These are phyloP conservation scores for Diaporthe batatas DNA, from an alignment of 2,329 filamentous ascomycete species.

Conservation along the genomic window DNA sequence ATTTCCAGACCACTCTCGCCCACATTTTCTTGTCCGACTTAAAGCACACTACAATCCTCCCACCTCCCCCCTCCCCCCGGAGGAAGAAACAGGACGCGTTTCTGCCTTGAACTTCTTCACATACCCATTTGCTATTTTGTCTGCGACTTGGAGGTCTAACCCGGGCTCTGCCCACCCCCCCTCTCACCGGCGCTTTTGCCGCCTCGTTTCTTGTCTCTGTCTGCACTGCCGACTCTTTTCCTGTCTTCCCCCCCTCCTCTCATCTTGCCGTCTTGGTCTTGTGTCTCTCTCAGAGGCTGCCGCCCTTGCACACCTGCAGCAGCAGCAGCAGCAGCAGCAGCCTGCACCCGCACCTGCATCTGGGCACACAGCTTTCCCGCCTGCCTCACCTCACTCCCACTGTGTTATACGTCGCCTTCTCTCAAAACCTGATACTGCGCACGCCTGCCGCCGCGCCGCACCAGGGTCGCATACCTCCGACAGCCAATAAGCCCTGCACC, in stretches of 20 bases:
- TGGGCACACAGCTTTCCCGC: conserved; percentile 1
- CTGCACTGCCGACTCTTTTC: neutral
- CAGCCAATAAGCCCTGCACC: conserved; percentile 35
- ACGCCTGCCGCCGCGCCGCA: conserved; percentile 16
- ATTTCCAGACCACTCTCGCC: conserved; percentile 36
- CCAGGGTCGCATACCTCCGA: conserved; percentile 30
- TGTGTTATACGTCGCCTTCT: conserved; percentile 5
- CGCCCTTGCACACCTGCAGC: conserved; percentile 3
- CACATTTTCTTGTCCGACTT: conserved; percentile 40
- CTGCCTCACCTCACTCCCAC: conserved; percentile 44
- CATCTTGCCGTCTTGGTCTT: conserved; percentile 39
- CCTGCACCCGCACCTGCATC: conserved; percentile 9
- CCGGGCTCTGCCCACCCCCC: conserved; percentile 42
- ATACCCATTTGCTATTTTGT: conserved; percentile 41
- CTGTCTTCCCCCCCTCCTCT: neutral
- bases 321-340: neutral
- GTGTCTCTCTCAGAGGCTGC: conserved; percentile 3
- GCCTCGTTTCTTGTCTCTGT: conserved; percentile 33
- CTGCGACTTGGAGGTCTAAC: conserved; percentile 33
- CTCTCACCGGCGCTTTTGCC: conserved; percentile 37
- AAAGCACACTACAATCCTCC: conserved; percentile 40
- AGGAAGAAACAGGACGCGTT: conserved; percentile 4
- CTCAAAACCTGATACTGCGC: conserved; percentile 23
- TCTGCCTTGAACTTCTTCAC: neutral
- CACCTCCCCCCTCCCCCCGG: conserved; percentile 14